phyloP scores from a whole-genome alignment of 2,329 filamentous ascomycete species.

The Fusarium dlaminii region DNA sequence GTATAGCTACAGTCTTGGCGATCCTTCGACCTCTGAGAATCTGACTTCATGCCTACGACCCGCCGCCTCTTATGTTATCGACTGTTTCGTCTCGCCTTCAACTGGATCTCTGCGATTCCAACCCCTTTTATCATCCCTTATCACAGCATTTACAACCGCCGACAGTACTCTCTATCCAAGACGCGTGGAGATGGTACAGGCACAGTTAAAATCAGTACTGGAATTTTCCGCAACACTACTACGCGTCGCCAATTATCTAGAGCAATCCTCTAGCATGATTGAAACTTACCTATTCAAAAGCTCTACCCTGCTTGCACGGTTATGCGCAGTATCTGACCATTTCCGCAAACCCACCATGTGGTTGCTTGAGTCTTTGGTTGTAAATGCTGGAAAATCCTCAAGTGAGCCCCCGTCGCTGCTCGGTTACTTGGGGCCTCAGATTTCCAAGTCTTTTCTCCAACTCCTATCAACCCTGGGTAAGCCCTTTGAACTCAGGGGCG shows the following conservation, averaged over 20 bases:
- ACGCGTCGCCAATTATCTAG: slow-evolving; percentile 72
- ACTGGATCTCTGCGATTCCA: slow-evolving; percentile 78
- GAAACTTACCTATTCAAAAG: slow-evolving; percentile 85
- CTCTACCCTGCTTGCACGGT: slow-evolving; percentile 77
- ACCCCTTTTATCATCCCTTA: slow-evolving; percentile 76
- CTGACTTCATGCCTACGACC: slow-evolving; percentile 72
- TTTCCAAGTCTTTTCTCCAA: slow-evolving; percentile 84
- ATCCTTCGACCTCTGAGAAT: slow-evolving; percentile 56
- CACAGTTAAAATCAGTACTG: slow-evolving; percentile 72
- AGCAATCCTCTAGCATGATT: slow-evolving; percentile 70
- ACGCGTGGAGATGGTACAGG: slow-evolving; percentile 63
- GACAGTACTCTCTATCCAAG: slow-evolving; percentile 70
- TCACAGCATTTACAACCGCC: slow-evolving; percentile 57
- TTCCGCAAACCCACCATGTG: slow-evolving; percentile 74
- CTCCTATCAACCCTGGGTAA: slow-evolving; percentile 80
- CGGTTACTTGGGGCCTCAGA: slow-evolving; percentile 83
- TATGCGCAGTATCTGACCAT: slow-evolving; percentile 75
- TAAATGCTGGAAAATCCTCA: slow-evolving; percentile 70
- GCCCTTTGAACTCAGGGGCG: slow-evolving; percentile 72
- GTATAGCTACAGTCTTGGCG: slow-evolving; percentile 79
- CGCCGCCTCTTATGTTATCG: slow-evolving; percentile 79
- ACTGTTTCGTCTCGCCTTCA: slow-evolving; percentile 77
- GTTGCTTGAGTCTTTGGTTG: slow-evolving; percentile 78
- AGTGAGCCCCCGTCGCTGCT: slow-evolving; percentile 94
- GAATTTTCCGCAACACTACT: slow-evolving; percentile 74